Percentiles rank a stretch among this genome's conserved stretches.
These are phyloP conservation scores for Castanea mollissima DNA, from an alignment of 306 rosid species.

Conservation along the genomic window DNA sequence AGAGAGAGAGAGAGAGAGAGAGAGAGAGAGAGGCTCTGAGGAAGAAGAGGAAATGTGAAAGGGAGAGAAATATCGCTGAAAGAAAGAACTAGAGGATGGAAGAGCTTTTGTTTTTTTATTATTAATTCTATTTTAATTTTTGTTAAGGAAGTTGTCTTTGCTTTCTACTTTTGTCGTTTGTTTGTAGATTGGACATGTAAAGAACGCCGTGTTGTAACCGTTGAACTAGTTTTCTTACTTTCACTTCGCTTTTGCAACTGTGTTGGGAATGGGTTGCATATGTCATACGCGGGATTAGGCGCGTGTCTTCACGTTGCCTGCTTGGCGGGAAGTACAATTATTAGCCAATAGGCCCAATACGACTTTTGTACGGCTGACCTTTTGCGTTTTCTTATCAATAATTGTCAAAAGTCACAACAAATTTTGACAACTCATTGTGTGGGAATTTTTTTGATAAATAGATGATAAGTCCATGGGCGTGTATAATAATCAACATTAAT, in stretches of 20 bases:
- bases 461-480: too few relatives aligned
- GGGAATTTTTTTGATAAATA: too few relatives aligned
- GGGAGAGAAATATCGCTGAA: slow-evolving; percentile 12
- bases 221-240: slow-evolving; percentile 35
- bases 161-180: slow-evolving; percentile 29
- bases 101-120: not conserved
- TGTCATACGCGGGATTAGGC: not conserved
- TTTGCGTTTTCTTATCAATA: too few relatives aligned
- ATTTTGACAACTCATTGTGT: too few relatives aligned
- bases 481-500: too few relatives aligned
- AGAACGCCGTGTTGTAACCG: slow-evolving; percentile 43
- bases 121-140: not conserved
- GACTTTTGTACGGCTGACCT: too few relatives aligned
- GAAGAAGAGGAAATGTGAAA: slow-evolving; percentile 28
- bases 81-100: not conserved
- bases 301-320: not conserved
- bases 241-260: not conserved
- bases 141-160: slow-evolving; percentile 6
- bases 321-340: not conserved
- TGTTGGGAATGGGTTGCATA: not conserved
- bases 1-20: slow-evolving; percentile 7
- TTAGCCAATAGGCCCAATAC: too few relatives aligned
- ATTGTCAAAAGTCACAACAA: too few relatives aligned
- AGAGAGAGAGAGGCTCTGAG: slow-evolving; percentile 8
- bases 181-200: slow-evolving; percentile 20